Conservation (phyloP, 2,329 filamentous ascomycete genomes). For the Cladophialophora exuberans region DNA sequence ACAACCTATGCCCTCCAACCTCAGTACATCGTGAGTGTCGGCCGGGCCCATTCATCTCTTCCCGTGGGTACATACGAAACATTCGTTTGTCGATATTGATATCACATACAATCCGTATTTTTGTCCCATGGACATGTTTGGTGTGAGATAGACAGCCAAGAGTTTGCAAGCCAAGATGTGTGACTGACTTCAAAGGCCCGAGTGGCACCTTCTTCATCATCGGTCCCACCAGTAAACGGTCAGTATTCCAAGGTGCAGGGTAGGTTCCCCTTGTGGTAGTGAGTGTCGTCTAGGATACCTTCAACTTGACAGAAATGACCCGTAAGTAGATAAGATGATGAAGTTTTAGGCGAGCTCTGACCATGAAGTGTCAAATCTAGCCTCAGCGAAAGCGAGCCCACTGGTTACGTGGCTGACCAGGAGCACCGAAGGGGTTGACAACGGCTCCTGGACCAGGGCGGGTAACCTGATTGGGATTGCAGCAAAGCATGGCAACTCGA, state of each 20-base stretch:
- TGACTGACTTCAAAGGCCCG: conserved; percentile 19
- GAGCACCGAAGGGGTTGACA: conserved; percentile 62
- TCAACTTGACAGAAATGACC: conserved; percentile 32
- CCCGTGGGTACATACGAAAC: conserved; percentile 21
- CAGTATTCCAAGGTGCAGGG: conserved; percentile 36
- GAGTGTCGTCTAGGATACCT: conserved; percentile 33
- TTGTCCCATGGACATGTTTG: conserved; percentile 16
- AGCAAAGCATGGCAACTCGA: conserved; percentile 97
- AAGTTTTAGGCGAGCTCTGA: conserved; percentile 10
- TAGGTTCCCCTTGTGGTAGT: conserved; percentile 25
- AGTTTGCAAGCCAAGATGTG: conserved; percentile 24
- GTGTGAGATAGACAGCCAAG: conserved; percentile 24
- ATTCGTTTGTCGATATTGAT: conserved; percentile 23
- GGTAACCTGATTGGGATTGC: conserved; percentile 86
- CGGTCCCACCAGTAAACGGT: conserved; percentile 16
- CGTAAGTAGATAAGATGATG: conserved; percentile 31
- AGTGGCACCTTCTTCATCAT: conserved; percentile 17
- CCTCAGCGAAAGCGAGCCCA: conserved; percentile 60
- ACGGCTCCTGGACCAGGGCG: conserved; percentile 81
- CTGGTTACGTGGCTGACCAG: conserved; percentile 54
- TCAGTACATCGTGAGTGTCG: conserved; percentile 3
- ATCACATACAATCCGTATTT: conserved; percentile 21
- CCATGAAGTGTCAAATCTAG: conserved; percentile 1
- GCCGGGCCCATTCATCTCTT: not conserved
- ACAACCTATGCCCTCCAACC: conserved; percentile 13